Base-by-base conservation (phyloP, 495 filamentous ascomycete genomes). In the Penicillium daleae region DNA sequence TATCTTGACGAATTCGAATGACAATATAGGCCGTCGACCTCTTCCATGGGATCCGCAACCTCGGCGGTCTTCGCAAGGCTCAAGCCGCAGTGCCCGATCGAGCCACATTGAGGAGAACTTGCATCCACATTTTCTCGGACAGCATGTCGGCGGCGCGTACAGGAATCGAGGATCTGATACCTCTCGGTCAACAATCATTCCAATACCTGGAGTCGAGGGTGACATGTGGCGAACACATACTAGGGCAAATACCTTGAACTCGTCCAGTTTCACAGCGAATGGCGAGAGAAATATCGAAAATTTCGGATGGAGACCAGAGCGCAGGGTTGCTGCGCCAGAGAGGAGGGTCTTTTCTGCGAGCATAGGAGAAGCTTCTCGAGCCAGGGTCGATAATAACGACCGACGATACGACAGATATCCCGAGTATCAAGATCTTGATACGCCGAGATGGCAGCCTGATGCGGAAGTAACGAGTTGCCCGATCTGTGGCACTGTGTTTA, bases 371-470 rank as follows among this genome's bases (percentile, higher is more conserved):
- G 21, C 17, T 17, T 26, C 54, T 42, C 37, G 31, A 27, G n/a
- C 33, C 32, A 29, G 35, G 26, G 15, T 35, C 17, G 35, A 24
- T 42, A n/a, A 15, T 12, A 24, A 17, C 12, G 35, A 26, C 7
- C 0, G 24, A 29, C 6, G 13, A 56, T 21, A 54, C 17, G 51
- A 31, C 15, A 21, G 29, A 6, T 50, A 50, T 50, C 51, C 51
- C 6, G 51, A 54, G 17, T 56, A 40, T 42, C 37, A 39, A 27
- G 54, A 64, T 19, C 24, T 49, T 5, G 51, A 42, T 61, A 56
- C 92, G 46, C 93, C 93, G 0, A 78, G 78, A 49, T 97, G 93
- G 93, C 93, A 97, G 75, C 89, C 92, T 0, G 93, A 97, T 73
- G 76, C 83, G 21, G 89, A 92, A 62, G 92, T 89, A 19, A 84